Conservation (phyloP, 2,329 filamentous ascomycete species). For the Lasiodiplodia theobromae region DNA sequence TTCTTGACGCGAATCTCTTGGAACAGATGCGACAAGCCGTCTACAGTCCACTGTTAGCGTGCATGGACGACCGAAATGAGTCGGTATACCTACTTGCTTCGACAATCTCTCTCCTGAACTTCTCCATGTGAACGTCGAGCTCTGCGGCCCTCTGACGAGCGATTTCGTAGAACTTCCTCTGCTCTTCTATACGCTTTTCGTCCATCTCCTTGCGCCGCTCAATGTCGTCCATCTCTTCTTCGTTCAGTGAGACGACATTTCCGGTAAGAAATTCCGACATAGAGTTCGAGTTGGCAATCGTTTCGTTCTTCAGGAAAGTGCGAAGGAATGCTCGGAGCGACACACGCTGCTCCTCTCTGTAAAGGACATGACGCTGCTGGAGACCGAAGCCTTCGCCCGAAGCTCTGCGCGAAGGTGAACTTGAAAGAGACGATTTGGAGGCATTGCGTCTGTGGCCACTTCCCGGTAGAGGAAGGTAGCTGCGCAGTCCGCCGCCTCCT, state of each 20-base stretch:
- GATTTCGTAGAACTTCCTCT: conserved; percentile 94
- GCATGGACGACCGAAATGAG: conserved; percentile 27
- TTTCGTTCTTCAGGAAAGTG: conserved; percentile 81
- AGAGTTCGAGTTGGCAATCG: conserved; percentile 81
- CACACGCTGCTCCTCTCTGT: conserved; percentile 88
- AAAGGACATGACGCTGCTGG: conserved; percentile 65
- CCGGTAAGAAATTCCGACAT: conserved; percentile 83
- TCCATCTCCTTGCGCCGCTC: conserved; percentile 81
- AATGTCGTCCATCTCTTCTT: conserved; percentile 86
- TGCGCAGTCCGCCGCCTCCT: conserved; percentile 49
- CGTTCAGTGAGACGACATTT: conserved; percentile 74
- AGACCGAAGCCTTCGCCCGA: conserved; percentile 34
- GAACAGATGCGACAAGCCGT: conserved; percentile 92
- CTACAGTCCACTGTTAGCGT: conserved; percentile 57
- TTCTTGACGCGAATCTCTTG: conserved; percentile 90
- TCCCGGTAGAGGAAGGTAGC: conserved; percentile 47
- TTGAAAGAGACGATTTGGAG: conserved; percentile 46
- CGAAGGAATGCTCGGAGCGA: conserved; percentile 92
- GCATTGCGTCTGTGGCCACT: conserved; percentile 51
- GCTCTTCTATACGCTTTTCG: conserved; percentile 87
- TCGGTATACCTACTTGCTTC: conserved; percentile 68
- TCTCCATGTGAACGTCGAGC: conserved; percentile 97
- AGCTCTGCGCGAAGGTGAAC: conserved; percentile 32
- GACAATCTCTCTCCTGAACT: conserved; percentile 71
- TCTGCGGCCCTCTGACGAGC: conserved; percentile 88